Evolutionary conservation across 441 rosid species (phyloP), one percentile per base, ranked within the genome.

Genomic region (Raphanus hybrid): DNA sequence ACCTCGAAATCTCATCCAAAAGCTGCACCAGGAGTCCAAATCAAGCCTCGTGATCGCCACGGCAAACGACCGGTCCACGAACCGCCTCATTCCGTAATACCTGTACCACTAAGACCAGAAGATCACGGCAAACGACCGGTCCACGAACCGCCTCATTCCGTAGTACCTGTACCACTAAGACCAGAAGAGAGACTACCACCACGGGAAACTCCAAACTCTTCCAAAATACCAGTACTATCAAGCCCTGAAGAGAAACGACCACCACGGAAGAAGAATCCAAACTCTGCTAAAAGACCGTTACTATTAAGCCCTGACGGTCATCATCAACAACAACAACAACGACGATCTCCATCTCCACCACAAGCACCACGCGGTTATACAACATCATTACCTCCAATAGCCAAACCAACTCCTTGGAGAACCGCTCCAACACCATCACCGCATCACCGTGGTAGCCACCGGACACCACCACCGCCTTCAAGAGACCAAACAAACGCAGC

Each of bases 401-500:
- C 78, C 8, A 79, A 79, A 79, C 32, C 85, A 57, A 16, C 80
- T 16, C 67, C 84, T 8, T 67, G 82, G 74, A 27, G 79, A 37
- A 64, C 80, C 50, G 32, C 76, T 79, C 75, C 78, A 61, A 74
- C 82, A 10, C 78, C 78, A 57, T 79, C 82, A 52, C 75, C 84
- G 1, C 77, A 50, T 67, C 75, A 0, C 20, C 80, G 57, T 0
- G 41, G 78, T 54, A 52, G 73, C 11, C 74, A 8, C 57, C 71
- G 70, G 20, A 27, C 58, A 43, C 78, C 78, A 0, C 78, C 78
- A 0, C 78, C 78, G 0, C 14, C 64, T 11, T 69, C 85, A 74
- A 71, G 79, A 71, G 57, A 52, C 37, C 62, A 72, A 71, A 88
- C 96, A 26, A 76, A 41, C 73, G 45, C 85, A 26, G 8, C 72